These are phyloP conservation scores for Infundibulicybe gibba DNA, from an alignment of 768 basidiomycete genomes.

Conservation along the genomic window DNA sequence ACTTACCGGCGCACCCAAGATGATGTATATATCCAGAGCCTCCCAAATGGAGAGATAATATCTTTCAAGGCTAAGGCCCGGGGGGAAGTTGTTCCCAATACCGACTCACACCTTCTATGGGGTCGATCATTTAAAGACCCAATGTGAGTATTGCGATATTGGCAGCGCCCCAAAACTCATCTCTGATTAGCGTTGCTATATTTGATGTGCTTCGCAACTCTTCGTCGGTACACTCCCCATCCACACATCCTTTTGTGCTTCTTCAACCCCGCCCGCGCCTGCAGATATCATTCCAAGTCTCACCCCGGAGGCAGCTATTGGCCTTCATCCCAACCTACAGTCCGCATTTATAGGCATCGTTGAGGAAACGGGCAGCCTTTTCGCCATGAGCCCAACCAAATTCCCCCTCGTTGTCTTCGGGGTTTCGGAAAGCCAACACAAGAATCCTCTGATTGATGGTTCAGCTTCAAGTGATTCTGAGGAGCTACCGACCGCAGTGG, in stretches of 20 bases:
- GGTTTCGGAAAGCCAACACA: slow-evolving; percentile 17
- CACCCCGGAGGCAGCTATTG: slow-evolving; percentile 25
- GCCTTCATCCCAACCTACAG: slow-evolving; percentile 42
- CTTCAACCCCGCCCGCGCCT: slow-evolving; percentile 82
- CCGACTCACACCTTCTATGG: slow-evolving; percentile 51
- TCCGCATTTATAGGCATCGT: slow-evolving; percentile 83
- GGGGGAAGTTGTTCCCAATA: slow-evolving; percentile 10
- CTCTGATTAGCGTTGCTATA: slow-evolving; percentile 62
- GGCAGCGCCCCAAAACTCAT: not conserved
- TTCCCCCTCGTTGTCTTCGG: slow-evolving; percentile 83
- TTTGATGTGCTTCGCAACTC: slow-evolving; percentile 66
- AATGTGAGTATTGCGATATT: slow-evolving; percentile 44
- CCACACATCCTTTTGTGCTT: slow-evolving; percentile 65
- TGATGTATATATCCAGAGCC: slow-evolving; percentile 74
- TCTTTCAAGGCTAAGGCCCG: slow-evolving; percentile 55
- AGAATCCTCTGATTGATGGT: slow-evolving; percentile 20
- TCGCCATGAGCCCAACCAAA: slow-evolving; percentile 77
- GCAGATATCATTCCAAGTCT: slow-evolving; percentile 69
- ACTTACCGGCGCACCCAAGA: slow-evolving; percentile 77
- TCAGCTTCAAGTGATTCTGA: slow-evolving; percentile 7
- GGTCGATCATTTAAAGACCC: slow-evolving; percentile 56
- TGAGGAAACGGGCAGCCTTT: slow-evolving; percentile 68
- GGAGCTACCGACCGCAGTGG: slow-evolving; percentile 38
- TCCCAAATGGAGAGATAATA: slow-evolving; percentile 76
- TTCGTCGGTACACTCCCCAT: slow-evolving; percentile 4